A percentile compares a stretch with the other conserved stretches of the same genome.
These are phyloP conservation scores for Cucumis cinereus DNA, from an alignment of 306 rosid genomes.

Conservation along the genomic window DNA sequence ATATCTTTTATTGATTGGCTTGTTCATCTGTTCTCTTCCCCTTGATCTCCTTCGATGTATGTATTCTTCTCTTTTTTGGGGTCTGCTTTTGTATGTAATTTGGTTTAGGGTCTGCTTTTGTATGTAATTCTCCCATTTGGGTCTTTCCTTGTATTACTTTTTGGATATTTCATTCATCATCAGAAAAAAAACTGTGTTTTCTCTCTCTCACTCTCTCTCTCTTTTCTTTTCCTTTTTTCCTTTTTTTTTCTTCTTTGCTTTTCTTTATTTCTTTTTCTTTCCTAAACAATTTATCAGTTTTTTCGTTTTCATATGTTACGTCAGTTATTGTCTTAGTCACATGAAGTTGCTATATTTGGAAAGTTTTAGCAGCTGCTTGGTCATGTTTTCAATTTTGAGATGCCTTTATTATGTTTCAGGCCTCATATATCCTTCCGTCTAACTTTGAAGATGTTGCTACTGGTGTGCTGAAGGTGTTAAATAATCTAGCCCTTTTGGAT, in stretches of 20 bases:
- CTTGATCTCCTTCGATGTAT: no score
- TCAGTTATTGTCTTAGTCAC: neutral
- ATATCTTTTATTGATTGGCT: no score
- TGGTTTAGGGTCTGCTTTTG: no score
- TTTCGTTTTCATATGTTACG: neutral
- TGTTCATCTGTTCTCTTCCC: no score
- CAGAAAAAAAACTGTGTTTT: neutral
- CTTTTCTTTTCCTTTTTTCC: no score
- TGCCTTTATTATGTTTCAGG: constrained; percentile 32
- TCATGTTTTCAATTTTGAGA: neutral
- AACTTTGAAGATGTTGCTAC: constrained; percentile 98
- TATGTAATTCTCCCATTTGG: no score
- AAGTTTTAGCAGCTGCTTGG: neutral
- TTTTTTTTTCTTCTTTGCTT: no score
- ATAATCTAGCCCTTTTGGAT: constrained; percentile 87
- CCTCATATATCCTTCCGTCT: constrained; percentile 71
- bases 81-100: no score
- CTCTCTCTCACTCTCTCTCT: neutral
- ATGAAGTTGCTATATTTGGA: neutral
- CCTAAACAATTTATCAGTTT: neutral
- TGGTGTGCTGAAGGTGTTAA: constrained; percentile 91
- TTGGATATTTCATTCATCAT: no score
- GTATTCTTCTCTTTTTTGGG: no score
- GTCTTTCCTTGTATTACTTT: no score
- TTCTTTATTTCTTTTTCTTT: no score